Conservation (phyloP, 1,284 basidiomycete genomes). For the Fereydounia khargensis region DNA sequence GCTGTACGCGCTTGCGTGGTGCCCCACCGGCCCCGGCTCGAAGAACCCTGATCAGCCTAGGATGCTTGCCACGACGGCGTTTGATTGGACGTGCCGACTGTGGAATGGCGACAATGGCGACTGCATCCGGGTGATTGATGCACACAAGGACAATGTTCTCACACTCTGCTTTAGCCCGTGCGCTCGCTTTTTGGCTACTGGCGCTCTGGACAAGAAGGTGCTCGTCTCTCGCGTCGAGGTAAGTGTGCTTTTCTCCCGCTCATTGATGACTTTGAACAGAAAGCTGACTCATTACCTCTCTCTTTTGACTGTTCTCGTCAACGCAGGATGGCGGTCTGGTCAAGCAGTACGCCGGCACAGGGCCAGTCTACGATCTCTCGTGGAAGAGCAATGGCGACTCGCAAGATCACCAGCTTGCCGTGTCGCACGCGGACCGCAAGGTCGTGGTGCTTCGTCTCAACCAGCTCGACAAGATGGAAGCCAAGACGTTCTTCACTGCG, state of each 20-base stretch:
- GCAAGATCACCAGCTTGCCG: conserved; percentile 39
- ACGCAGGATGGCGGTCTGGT: conserved; percentile 28
- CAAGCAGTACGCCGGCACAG: conserved; percentile 35
- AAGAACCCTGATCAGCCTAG: conserved; percentile 41
- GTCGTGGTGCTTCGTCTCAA: conserved; percentile 43
- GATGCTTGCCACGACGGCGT: conserved; percentile 53
- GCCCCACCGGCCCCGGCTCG: conserved; percentile 42
- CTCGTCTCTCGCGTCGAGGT: conserved; percentile 40
- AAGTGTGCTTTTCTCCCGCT: conserved; percentile 2
- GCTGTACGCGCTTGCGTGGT: conserved; percentile 53
- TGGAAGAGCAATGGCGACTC: conserved; percentile 16
- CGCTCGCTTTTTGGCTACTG: conserved; percentile 50
- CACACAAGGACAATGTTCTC: conserved; percentile 52
- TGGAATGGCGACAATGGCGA: conserved; percentile 55
- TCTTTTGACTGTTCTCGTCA: neutral
- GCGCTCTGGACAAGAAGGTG: conserved; percentile 51
- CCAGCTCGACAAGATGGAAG: conserved; percentile 17
- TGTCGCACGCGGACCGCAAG: conserved; percentile 48
- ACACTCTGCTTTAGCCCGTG: conserved; percentile 50
- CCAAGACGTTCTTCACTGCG: conserved; percentile 8
- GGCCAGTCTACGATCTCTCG: conserved; percentile 33
- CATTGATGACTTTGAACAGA: neutral
- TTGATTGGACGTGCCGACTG: conserved; percentile 51
- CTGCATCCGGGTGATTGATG: conserved; percentile 46
- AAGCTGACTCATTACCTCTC: neutral